Evolutionary conservation across 2,329 filamentous ascomycete genomes (phyloP).

Genomic region (Aspergillus pseudoviridinutans): DNA sequence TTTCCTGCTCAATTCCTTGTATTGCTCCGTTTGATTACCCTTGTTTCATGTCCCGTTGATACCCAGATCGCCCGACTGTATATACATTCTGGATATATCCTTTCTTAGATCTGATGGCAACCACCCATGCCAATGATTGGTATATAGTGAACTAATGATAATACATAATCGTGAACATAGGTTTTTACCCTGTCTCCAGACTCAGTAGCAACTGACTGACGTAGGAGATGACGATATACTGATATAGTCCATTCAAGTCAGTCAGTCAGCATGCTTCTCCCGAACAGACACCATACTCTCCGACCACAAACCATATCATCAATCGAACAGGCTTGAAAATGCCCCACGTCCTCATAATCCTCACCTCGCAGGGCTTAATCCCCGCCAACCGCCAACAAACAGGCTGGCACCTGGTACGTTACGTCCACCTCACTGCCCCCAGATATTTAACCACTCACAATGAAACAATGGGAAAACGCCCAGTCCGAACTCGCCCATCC

Average conservation of each 20-base stretch:
- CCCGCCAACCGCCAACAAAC: constrained; percentile 47
- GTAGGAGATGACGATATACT: not conserved
- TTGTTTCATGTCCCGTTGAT: not conserved
- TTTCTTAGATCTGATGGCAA: not conserved
- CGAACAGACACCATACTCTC: not conserved
- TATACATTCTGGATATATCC: not conserved
- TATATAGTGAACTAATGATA: not conserved
- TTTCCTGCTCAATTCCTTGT: not conserved
- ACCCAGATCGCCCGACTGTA: constrained; percentile 1
- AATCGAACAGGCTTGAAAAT: not conserved
- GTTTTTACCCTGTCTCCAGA: not conserved
- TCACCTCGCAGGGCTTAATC: constrained; percentile 55
- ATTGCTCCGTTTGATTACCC: not conserved
- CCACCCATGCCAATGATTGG: not conserved
- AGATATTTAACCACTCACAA: not conserved
- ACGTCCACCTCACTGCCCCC: not conserved
- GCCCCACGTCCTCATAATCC: constrained; percentile 62
- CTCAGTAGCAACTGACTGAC: not conserved
- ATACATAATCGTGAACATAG: not conserved
- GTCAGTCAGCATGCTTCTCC: not conserved
- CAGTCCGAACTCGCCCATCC: constrained; percentile 59
- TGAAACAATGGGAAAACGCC: not conserved
- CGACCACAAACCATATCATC: not conserved
- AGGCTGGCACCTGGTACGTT: constrained; percentile 62
- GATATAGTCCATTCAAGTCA: not conserved